Base-by-base conservation (phyloP, 139 green algal species). In the Chlorokybus atmophyticus region DNA sequence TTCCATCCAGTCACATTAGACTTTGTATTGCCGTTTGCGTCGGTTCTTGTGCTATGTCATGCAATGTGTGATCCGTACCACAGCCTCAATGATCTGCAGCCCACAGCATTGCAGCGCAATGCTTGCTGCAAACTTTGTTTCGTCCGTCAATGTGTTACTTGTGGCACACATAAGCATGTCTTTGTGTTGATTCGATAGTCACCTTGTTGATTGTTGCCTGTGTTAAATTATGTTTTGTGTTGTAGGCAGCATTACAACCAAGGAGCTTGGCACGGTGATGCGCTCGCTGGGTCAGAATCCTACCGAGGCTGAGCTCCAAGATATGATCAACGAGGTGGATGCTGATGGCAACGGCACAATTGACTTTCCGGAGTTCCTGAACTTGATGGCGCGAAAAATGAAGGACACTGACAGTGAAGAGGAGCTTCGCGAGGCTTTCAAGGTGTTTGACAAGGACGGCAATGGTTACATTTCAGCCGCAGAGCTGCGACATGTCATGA, bases 271-370 rank as follows among this genome's bases (percentile, higher is more conserved):
- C 44, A 96, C 90, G 17, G 92, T 99, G 21, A 98, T 99, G 92
- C 80, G 92, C 27, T 96, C 87, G 0, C 71, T 99, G 64, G 92
- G 92, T 4, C 92, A 98, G 74, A 98, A 97, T 69, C 92, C 92
- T 14, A 99, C 92, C 3, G 92, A 99, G 75, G 92, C 89, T 4
- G 92, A 99, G 80, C 79, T 99, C 61, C 85, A 95, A 75, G 92
- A 98, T 58, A 99, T 99, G 92, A 95, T 99, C 66, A 94, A 89
- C 63, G 92, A 99, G 76, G 92, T 99, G 21, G 92, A 99, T 67
- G 84, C 85, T 21, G 92, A 99, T 65, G 88, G 88, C 44, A 96
- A 95, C 66, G 92, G 92, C 31, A 99, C 89, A 27, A 98, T 99
- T 55, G 92, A 99, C 71, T 99, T 99, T 61, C 85, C 88, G 2